phyloP scores from a whole-genome alignment of 2,329 filamentous ascomycete species.

The Diaporthe vexans region DNA sequence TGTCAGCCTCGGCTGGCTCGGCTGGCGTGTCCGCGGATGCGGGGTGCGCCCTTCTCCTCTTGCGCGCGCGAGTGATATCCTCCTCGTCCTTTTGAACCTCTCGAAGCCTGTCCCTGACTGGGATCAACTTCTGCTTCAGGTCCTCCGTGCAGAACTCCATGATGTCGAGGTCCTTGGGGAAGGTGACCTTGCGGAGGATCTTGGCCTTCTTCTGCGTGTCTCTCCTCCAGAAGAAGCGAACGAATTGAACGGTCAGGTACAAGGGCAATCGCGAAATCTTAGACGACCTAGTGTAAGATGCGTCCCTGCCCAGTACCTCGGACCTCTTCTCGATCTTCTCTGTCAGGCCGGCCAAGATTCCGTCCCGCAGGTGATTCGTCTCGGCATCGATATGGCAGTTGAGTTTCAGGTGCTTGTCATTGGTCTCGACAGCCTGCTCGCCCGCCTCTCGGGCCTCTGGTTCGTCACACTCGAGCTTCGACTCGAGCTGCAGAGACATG shows the following conservation, averaged over 20 bases:
- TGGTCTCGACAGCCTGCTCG: slow-evolving; percentile 76
- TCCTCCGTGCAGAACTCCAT: slow-evolving; percentile 97
- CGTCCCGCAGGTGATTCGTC: slow-evolving; percentile 92
- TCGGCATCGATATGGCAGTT: slow-evolving; percentile 93
- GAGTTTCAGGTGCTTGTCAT: slow-evolving; percentile 89
- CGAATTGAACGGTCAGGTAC: slow-evolving; percentile 96
- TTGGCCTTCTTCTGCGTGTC: slow-evolving; percentile 98
- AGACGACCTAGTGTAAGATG: slow-evolving; percentile 91
- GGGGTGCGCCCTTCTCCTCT: slow-evolving; percentile 82
- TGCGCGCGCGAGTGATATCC: slow-evolving; percentile 90
- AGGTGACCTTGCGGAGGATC: slow-evolving; percentile 99
- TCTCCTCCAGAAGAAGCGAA: slow-evolving; percentile 97
- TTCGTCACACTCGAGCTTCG: slow-evolving; percentile 87
- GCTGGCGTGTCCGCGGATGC: slow-evolving; percentile 44
- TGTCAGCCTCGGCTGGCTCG: slow-evolving; percentile 56
- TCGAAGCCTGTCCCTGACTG: slow-evolving; percentile 95
- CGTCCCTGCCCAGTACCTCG: slow-evolving; percentile 80
- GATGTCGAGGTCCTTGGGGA: slow-evolving; percentile 91
- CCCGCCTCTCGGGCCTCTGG: slow-evolving; percentile 79
- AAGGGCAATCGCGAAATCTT: slow-evolving; percentile 91
- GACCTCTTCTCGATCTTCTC: slow-evolving; percentile 95
- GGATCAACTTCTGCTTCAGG: slow-evolving; percentile 84
- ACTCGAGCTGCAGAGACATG: slow-evolving; percentile 86
- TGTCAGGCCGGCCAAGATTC: slow-evolving; percentile 83
- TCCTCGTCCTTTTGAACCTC: slow-evolving; percentile 96